phyloP scores from a whole-genome alignment of 2,329 filamentous ascomycete genomes.

The Diaporthe batatas region DNA sequence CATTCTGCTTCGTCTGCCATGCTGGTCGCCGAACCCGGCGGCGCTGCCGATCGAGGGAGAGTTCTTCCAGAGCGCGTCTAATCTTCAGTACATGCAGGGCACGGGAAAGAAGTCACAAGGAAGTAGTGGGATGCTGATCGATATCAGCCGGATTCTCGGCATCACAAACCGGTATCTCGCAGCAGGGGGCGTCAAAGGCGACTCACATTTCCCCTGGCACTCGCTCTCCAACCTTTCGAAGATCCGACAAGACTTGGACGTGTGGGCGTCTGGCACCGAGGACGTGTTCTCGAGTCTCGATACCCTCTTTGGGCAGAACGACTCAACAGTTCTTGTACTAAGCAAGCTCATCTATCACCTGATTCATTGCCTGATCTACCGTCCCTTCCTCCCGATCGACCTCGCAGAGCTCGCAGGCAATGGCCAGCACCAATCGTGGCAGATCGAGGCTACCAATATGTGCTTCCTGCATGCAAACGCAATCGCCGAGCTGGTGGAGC shows the following conservation, averaged over 20 bases:
- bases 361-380: conserved; percentile 87
- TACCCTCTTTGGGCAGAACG: conserved; percentile 79
- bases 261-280: conserved; percentile 86
- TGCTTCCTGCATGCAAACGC: conserved; percentile 90
- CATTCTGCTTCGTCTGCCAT: conserved; percentile 80
- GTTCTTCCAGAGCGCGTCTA: conserved; percentile 84
- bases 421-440: conserved; percentile 91
- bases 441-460: conserved; percentile 90
- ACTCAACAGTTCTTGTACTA: conserved; percentile 83
- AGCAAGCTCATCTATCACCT: conserved; percentile 91
- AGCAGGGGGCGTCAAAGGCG: conserved; percentile 87
- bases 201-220: conserved; percentile 93
- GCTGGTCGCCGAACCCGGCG: conserved; percentile 75
- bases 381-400: conserved; percentile 88
- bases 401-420: conserved; percentile 83
- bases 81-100: conserved; percentile 78
- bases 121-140: conserved; percentile 84
- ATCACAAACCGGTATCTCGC: conserved; percentile 88
- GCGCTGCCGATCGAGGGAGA: conserved; percentile 79
- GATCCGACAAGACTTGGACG: conserved; percentile 85
- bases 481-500: conserved; percentile 84
- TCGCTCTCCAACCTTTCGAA: conserved; percentile 87
- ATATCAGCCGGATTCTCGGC: conserved; percentile 85
- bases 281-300: conserved; percentile 83
- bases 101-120: conserved; percentile 79